These are phyloP conservation scores for Tricholoma flavovirens DNA, from an alignment of 768 basidiomycete genomes.

Conservation along the genomic window DNA sequence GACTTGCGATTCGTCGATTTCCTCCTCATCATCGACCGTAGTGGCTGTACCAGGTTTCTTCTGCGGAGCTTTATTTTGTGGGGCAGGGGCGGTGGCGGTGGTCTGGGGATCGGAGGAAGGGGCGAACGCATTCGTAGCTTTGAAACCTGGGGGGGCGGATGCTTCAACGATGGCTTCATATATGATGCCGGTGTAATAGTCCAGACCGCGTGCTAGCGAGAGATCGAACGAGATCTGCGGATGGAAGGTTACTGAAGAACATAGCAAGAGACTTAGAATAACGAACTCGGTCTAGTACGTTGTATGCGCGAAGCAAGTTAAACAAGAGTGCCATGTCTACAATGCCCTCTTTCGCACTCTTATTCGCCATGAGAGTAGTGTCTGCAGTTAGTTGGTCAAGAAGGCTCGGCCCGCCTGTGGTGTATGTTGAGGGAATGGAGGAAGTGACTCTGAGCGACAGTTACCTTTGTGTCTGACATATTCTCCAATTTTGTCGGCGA, in stretches of 20 bases:
- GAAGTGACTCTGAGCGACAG: conserved; percentile 2
- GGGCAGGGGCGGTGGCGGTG: conserved; percentile 24
- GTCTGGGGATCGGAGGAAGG: conserved; percentile 30
- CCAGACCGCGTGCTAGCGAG: conserved; percentile 93
- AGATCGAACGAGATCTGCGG: conserved; percentile 89
- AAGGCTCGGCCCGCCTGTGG: conserved; percentile 71
- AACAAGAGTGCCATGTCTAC: conserved; percentile 85
- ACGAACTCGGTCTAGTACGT: conserved; percentile 68
- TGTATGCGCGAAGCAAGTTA: conserved; percentile 74
- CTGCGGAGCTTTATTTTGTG: conserved; percentile 25
- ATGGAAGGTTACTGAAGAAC: not conserved
- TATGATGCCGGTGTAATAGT: conserved; percentile 98
- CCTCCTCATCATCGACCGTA: conserved; percentile 59
- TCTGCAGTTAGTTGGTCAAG: conserved; percentile 68
- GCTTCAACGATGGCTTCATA: conserved; percentile 94
- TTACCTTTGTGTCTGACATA: conserved; percentile 94
- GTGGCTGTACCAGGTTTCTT: conserved; percentile 42
- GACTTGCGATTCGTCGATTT: conserved; percentile 86
- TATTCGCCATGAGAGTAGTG: conserved; percentile 56
- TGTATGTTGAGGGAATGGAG: not conserved
- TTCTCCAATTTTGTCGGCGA: conserved; percentile 93
- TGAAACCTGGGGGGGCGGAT: conserved; percentile 86
- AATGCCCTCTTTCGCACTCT: conserved; percentile 74
- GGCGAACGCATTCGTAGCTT: conserved; percentile 43
- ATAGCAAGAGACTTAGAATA: not conserved